Conservation (phyloP, 768 basidiomycete species). For the Pisolithus tinctorius region DNA sequence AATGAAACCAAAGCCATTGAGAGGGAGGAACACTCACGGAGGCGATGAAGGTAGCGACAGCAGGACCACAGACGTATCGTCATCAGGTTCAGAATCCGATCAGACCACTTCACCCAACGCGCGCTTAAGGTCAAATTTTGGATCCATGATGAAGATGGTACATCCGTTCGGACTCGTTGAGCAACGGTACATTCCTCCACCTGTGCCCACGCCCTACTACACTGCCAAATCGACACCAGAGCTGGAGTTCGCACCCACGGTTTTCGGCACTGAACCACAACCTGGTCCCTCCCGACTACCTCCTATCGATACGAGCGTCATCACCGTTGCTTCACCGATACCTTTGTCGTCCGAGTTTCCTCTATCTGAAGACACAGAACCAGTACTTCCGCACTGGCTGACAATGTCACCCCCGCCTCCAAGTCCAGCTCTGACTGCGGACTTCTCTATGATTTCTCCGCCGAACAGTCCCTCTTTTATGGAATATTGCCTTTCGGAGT, state of each 20-base stretch:
- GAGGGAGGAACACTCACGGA: not conserved
- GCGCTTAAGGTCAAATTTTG: slow-evolving; percentile 5
- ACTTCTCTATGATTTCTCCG: slow-evolving; percentile 41
- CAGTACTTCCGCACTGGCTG: slow-evolving; percentile 9
- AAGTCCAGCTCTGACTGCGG: slow-evolving; percentile 39
- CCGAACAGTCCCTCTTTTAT: slow-evolving; percentile 30
- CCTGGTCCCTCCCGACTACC: slow-evolving; percentile 25
- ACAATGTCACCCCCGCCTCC: slow-evolving; percentile 27
- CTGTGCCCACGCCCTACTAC: slow-evolving; percentile 25
- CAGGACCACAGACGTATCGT: not conserved
- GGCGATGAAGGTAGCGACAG: not conserved
- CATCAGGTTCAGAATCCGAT: slow-evolving; percentile 17
- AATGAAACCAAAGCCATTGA: not conserved
- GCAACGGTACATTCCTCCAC: slow-evolving; percentile 15
- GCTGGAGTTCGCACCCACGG: slow-evolving; percentile 9
- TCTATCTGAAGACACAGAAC: slow-evolving; percentile 21
- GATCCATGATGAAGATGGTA: slow-evolving; percentile 9
- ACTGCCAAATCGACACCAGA: slow-evolving; percentile 27
- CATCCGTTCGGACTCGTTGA: slow-evolving; percentile 6
- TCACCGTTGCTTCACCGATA: slow-evolving; percentile 16
- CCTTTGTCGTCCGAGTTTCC: slow-evolving; percentile 6
- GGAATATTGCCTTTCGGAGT: slow-evolving; percentile 22
- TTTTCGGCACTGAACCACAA: slow-evolving; percentile 9
- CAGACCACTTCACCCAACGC: slow-evolving; percentile 9
- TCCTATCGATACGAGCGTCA: slow-evolving; percentile 14